Percentiles rank a stretch among this genome's conserved stretches.
phyloP scores from a whole-genome alignment of 2,329 filamentous ascomycete genomes.

The Penicillium sp. region DNA sequence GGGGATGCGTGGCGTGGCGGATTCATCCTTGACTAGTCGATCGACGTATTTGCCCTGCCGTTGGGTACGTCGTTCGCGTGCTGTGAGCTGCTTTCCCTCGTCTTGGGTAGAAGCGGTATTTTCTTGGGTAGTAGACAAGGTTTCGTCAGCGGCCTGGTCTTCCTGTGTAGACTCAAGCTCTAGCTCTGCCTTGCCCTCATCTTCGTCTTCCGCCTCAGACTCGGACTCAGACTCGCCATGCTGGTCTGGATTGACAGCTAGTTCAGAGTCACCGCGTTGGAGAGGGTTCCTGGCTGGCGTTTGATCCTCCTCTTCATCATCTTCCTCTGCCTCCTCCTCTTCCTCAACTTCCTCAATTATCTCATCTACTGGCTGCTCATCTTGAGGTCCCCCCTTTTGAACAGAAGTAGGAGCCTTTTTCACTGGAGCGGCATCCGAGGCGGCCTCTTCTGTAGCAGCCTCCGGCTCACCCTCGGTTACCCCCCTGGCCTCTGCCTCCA shows the following conservation, averaged over 20 bases:
- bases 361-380: slow-evolving; percentile 28
- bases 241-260: slow-evolving; percentile 1
- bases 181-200: slow-evolving; percentile 23
- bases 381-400: slow-evolving; percentile 1
- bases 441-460: slow-evolving; percentile 5
- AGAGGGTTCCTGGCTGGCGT: slow-evolving; percentile 23
- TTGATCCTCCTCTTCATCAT: slow-evolving; percentile 36
- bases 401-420: slow-evolving; percentile 20
- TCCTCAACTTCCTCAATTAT: neutral
- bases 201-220: slow-evolving; percentile 36
- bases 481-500: slow-evolving; percentile 8
- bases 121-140: slow-evolving; percentile 23
- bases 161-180: neutral
- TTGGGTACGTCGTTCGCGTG: slow-evolving; percentile 45
- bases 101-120: slow-evolving; percentile 28
- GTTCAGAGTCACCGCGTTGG: slow-evolving; percentile 21
- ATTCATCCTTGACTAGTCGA: slow-evolving; percentile 20
- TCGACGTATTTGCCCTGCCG: slow-evolving; percentile 35
- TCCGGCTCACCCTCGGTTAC: slow-evolving; percentile 26
- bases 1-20: slow-evolving; percentile 23
- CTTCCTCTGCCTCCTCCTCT: slow-evolving; percentile 29
- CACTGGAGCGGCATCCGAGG: neutral
- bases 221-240: slow-evolving; percentile 16
- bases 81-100: slow-evolving; percentile 36
- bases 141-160: slow-evolving; percentile 10